Conservation (phyloP, 768 basidiomycete genomes). For the Leucosporidium yakuticum region DNA sequence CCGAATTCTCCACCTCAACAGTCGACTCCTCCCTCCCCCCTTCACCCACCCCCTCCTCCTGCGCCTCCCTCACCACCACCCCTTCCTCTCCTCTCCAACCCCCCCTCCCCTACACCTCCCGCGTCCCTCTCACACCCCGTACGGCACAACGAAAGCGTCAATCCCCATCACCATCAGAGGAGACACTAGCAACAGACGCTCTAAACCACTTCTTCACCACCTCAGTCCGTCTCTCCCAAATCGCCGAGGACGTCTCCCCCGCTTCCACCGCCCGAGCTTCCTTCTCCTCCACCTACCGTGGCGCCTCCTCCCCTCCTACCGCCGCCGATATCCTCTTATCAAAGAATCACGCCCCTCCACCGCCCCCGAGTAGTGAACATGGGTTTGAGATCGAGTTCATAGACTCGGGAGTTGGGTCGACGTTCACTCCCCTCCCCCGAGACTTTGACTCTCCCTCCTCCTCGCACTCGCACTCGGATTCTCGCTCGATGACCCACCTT, state of each 20-base stretch:
- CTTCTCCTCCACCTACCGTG: neutral
- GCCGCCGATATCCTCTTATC: neutral
- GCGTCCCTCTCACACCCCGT: conserved; percentile 21
- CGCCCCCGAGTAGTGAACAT: neutral
- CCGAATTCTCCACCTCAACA: conserved; percentile 17
- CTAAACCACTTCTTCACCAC: conserved; percentile 23
- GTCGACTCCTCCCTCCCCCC: conserved; percentile 20
- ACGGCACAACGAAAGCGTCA: conserved; percentile 8
- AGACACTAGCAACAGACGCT: conserved; percentile 18
- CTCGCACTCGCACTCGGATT: neutral
- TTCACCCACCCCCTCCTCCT: conserved; percentile 7
- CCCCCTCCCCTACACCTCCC: conserved; percentile 9
- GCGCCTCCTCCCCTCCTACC: neutral
- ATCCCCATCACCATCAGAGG: too few relatives aligned
- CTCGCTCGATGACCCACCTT: conserved; percentile 9
- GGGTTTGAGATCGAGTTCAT: conserved; percentile 32
- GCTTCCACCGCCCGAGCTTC: conserved; percentile 1
- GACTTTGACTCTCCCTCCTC: neutral
- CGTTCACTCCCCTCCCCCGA: conserved; percentile 17
- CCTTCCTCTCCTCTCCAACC: neutral
- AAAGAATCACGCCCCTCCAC: neutral
- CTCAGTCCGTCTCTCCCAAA: conserved; percentile 21
- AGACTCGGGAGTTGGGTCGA: conserved; percentile 25
- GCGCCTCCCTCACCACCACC: conserved; percentile 11
- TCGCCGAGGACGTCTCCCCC: conserved; percentile 19